Percentiles rank a stretch among this genome's conserved stretches.
Evolutionary conservation across 768 basidiomycete genomes (phyloP).

Genomic region (Trametes cingulata): DNA sequence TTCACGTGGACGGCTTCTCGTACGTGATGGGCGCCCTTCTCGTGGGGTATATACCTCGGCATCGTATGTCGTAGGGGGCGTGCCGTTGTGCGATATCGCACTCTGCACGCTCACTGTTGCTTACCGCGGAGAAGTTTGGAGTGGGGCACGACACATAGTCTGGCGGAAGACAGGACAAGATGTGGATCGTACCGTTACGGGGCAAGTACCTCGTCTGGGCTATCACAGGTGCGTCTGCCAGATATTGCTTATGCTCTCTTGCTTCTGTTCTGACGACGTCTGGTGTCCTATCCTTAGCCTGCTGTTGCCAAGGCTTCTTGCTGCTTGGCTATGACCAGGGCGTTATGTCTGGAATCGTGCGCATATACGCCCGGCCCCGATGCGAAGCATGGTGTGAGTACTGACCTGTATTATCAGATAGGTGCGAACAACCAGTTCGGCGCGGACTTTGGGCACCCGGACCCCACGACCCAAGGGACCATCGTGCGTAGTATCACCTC

Average conservation of each 20-base stretch:
- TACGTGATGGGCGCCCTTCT: constrained; percentile 15
- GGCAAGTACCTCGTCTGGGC: constrained; percentile 43
- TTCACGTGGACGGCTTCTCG: constrained; percentile 13
- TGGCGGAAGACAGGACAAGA: constrained; percentile 22
- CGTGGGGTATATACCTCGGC: constrained; percentile 15
- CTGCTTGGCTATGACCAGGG: constrained; percentile 43
- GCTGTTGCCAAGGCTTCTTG: constrained; percentile 43
- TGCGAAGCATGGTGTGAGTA: too few species aligned
- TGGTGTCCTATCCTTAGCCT: constrained; percentile 29
- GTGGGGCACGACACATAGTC: too few species aligned
- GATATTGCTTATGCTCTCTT: too few species aligned
- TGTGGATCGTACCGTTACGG: constrained; percentile 40
- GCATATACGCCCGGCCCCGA: too few species aligned
- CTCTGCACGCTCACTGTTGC: too few species aligned
- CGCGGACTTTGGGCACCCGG: constrained; percentile 38
- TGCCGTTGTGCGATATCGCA: neutral
- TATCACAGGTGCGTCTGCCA: constrained; percentile 35
- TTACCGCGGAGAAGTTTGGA: neutral
- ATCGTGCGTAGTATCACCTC: constrained; percentile 32
- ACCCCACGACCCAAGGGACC: constrained; percentile 40
- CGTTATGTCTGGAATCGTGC: constrained; percentile 44
- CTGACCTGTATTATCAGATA: constrained; percentile 28
- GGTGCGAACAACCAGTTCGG: constrained; percentile 46
- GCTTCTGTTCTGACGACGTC: neutral
- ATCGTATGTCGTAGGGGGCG: neutral